Percentiles rank a stretch among this genome's conserved stretches.
phyloP scores from a whole-genome alignment of 768 basidiomycete genomes.

The Suillus fuscotomentosus region DNA sequence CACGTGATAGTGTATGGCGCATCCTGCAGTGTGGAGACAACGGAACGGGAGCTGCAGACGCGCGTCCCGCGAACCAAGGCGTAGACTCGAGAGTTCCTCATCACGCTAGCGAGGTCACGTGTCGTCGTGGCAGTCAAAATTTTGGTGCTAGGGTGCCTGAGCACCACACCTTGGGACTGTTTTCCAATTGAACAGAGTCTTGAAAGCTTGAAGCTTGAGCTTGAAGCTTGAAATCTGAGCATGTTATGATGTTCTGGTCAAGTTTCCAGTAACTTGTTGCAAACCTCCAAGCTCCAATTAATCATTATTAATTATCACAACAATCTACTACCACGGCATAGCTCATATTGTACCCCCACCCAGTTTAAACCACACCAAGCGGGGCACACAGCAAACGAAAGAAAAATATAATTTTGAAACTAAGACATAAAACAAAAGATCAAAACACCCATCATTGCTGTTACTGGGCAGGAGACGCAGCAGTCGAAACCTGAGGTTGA shows the following conservation, averaged over 20 bases:
- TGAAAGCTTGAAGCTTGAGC: too few species aligned
- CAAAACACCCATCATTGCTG: not conserved
- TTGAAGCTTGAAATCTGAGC: not conserved
- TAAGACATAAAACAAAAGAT: not conserved
- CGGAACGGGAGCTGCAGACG: too few species aligned
- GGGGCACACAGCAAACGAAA: not conserved
- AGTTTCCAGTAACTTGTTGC: not conserved
- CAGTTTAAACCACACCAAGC: not conserved
- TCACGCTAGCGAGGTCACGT: too few species aligned
- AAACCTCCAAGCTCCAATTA: not conserved
- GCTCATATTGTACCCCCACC: not conserved
- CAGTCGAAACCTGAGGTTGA: conserved; percentile 16
- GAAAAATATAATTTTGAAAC: not conserved
- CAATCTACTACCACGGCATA: not conserved
- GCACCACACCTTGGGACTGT: too few species aligned
- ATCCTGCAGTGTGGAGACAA: too few species aligned
- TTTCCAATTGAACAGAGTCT: too few species aligned
- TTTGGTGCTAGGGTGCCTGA: not conserved
- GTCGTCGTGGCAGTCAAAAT: too few species aligned
- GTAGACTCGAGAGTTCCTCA: too few species aligned
- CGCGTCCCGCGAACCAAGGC: too few species aligned
- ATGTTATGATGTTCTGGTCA: not conserved
- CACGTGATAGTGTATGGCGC: too few species aligned
- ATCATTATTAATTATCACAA: conserved; percentile 14
- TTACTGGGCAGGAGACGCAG: conserved; percentile 29